Percentiles rank a stretch among this genome's conserved stretches.
These are phyloP conservation scores for Lepidium didymum DNA, from an alignment of 345 rosid species.

Conservation along the genomic window DNA sequence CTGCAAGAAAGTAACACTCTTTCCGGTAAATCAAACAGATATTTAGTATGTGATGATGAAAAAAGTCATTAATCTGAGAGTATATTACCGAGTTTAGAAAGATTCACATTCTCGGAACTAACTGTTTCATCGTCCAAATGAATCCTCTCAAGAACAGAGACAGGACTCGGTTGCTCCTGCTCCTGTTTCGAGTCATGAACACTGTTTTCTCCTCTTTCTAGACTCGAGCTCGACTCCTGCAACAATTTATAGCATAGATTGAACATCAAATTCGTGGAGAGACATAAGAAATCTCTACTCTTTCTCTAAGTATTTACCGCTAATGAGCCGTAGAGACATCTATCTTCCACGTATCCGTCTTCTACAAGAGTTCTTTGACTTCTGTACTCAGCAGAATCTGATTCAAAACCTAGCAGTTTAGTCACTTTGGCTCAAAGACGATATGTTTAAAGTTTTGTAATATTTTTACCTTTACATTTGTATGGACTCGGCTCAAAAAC, in stretches of 20 bases:
- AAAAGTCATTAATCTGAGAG: no score
- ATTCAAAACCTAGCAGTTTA: not conserved
- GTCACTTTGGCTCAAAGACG: not conserved
- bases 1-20: conserved; percentile 20
- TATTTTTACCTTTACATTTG: conserved; percentile 4
- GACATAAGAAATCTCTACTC: not conserved
- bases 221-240: conserved; percentile 40
- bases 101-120: conserved; percentile 18
- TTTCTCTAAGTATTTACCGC: conserved; percentile 25
- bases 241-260: not conserved
- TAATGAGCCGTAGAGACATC: conserved; percentile 22
- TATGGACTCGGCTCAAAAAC: conserved; percentile 18
- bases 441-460: not conserved
- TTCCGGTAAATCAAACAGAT: not conserved
- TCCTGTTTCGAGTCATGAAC: conserved; percentile 17
- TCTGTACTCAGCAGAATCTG: not conserved
- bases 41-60: not conserved
- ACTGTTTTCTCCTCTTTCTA: conserved; percentile 20
- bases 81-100: conserved; percentile 37
- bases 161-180: conserved; percentile 54
- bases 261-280: not conserved
- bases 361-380: conserved; percentile 13
- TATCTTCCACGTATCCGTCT: conserved; percentile 17
- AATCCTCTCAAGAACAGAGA: conserved; percentile 50
- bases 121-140: conserved; percentile 31